Percentiles rank a stretch among this genome's conserved stretches.
These are phyloP conservation scores for Fusarium bulbicola DNA, from an alignment of 2,329 filamentous ascomycete species.

Conservation along the genomic window DNA sequence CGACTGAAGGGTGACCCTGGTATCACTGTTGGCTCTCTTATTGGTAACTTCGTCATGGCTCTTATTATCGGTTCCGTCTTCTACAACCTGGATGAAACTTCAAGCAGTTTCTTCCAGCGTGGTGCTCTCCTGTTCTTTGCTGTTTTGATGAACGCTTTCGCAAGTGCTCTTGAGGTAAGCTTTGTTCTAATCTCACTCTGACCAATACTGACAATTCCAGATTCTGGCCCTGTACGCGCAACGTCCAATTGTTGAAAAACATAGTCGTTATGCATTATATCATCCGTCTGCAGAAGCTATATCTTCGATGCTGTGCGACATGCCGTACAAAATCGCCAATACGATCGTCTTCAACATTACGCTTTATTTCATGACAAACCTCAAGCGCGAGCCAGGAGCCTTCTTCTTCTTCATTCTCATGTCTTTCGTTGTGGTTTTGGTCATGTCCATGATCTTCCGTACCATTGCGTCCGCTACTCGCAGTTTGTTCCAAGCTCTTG, in stretches of 20 bases:
- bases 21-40: slow-evolving; percentile 72
- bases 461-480: slow-evolving; percentile 43
- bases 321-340: slow-evolving; percentile 82
- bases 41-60: slow-evolving; percentile 79
- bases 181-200: accelerated
- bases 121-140: slow-evolving; percentile 88
- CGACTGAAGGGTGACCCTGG: slow-evolving; percentile 80
- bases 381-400: slow-evolving; percentile 75
- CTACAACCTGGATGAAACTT: slow-evolving; percentile 74
- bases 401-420: slow-evolving; percentile 91
- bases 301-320: slow-evolving; percentile 84
- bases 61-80: slow-evolving; percentile 84
- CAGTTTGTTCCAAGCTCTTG: slow-evolving; percentile 44
- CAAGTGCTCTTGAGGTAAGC: slow-evolving; percentile 75
- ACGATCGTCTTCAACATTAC: slow-evolving; percentile 79
- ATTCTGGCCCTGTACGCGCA: slow-evolving; percentile 89
- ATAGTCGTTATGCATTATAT: slow-evolving; percentile 85
- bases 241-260: slow-evolving; percentile 92
- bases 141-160: slow-evolving; percentile 85
- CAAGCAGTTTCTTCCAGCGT: slow-evolving; percentile 79
- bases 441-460: slow-evolving; percentile 73
- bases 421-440: slow-evolving; percentile 75
- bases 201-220: slow-evolving; percentile 45
- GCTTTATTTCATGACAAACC: slow-evolving; percentile 87
- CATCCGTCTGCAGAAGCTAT: slow-evolving; percentile 91